Evolutionary conservation across 140 eudicot species (phyloP), one percentile per base, ranked within the genome.

Genomic region (Flaveria floridana): DNA sequence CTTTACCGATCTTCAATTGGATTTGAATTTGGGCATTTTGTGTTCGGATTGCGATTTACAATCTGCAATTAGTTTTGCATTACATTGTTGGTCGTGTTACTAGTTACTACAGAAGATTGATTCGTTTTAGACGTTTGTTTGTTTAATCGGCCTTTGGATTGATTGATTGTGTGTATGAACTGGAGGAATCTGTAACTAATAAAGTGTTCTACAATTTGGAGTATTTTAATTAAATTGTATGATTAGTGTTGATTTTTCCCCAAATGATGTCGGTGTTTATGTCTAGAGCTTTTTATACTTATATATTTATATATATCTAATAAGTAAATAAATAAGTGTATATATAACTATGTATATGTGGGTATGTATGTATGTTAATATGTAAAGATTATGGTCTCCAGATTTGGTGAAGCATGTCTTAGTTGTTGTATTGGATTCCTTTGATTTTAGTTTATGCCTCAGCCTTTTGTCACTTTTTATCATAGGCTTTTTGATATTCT

Each of bases 231-330:
- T 80, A 75, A 80, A 48, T 50, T 47, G 41, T 68, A 20, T 74
- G 59, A 10, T 74, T 72, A 65, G 69, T 37, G 72, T 73, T 68
- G 65, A 74, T 68, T 57, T 80, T 46, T 65, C 21, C 67, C 71
- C 14, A 59, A 74, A 19, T 61, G 57, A 75, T 80, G 80, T 80
- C 80, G 84, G 80, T 75, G 80, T 80, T 68, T 66, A 75, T 79
- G 50, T 65, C 13, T 79, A 64, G 46, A 28, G 48, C 10, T 26
- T 34, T 34, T 34, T 0, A 5, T 30, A 28, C 39, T 30, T 30
- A 30, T 30, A 30, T 34, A 34, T 34, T 7, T 34, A 34, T 34
- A 6, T 34, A 6, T 34, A 6, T 34, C 41, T 34, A 34, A 34
- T 34, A 34, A 34, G 5, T 34, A 9, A 65, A 6, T 15, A 19